Evolutionary conservation across 192 early-diverging fungal genomes (phyloP), one percentile per base, ranked within the genome.

Genomic region (Funneliformis mosseae): DNA sequence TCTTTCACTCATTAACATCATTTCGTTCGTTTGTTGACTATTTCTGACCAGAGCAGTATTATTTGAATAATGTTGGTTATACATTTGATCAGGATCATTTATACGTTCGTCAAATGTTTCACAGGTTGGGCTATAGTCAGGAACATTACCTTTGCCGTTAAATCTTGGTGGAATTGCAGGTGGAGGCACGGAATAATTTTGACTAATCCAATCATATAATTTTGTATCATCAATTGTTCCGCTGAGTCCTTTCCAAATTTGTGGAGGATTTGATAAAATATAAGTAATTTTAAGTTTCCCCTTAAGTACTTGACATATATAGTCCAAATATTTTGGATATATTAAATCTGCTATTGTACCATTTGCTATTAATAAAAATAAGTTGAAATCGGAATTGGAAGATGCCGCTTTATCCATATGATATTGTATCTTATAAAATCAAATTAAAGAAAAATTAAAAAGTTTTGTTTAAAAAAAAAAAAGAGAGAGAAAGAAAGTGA

Each of bases 171-270:
- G 28, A 67, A 67, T 23, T 10, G 25, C 27, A 38, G 64, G 64
- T 33, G 64, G 64, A 16, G 23, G 28, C 18, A 55, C 16, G 0
- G 50, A 7, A 28, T 67, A 67, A 21, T 23, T 67, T 27, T 27
- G 16, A 74, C 71, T 50, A 27, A 74, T 74, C 71, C 71, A 74
- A 25, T 74, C 11, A 11, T 74, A 48, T 48, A 74, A 33, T 6
- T 48, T 16, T 43, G 33, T 27, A 1, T 43, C 46, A 8, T 74
- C 46, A 45, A 74, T 43, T 16, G 18, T 21, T 43, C 71, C 71
- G 2, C 23, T 3, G n/a, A 27, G 28, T 48, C 33, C 71, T 43
- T 39, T 74, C 71, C 71, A 74, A 10, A 27, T 8, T 43, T 9
- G 8, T 27, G 71, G 71, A 48, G 71, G 39, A 5, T 43, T 74